Conservation (phyloP, 2,329 filamentous ascomycete genomes). For the Aspergillus oerlinghausenensis region DNA sequence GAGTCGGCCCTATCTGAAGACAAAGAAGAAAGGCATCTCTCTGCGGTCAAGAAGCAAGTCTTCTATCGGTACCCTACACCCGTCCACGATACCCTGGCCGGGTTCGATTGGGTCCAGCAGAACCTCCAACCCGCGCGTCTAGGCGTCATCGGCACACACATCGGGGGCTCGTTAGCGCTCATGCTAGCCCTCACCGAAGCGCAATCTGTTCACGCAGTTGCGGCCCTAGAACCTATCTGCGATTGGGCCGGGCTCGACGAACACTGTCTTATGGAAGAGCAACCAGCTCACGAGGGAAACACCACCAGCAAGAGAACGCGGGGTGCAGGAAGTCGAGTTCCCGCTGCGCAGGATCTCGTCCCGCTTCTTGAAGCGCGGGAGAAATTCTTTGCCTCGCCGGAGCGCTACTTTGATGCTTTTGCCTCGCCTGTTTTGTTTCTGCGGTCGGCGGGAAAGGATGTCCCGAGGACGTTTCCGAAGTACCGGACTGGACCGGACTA, state of each 20-base stretch:
- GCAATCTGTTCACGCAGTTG: constrained; percentile 28
- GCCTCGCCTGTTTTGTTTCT: constrained; percentile 42
- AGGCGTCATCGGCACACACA: constrained; percentile 30
- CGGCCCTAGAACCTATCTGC: constrained; percentile 32
- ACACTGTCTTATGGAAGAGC: constrained; percentile 22
- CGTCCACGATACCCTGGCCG: constrained; percentile 36
- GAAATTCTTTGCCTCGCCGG: constrained; percentile 32
- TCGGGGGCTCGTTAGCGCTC: constrained; percentile 39
- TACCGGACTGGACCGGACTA: constrained; percentile 32
- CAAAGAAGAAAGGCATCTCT: neutral
- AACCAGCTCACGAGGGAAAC: neutral
- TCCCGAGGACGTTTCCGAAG: constrained; percentile 29
- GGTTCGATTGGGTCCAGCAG: constrained; percentile 36
- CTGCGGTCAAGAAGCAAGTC: neutral
- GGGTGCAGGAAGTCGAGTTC: constrained; percentile 12
- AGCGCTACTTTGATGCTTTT: constrained; percentile 41
- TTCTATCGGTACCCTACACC: constrained; percentile 32
- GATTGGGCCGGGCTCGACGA: constrained; percentile 41
- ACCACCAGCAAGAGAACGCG: constrained; percentile 5
- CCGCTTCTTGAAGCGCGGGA: constrained; percentile 33
- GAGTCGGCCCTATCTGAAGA: neutral
- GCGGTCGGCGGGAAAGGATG: constrained; percentile 38
- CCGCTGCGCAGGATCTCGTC: constrained; percentile 28
- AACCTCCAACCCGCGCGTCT: constrained; percentile 28
- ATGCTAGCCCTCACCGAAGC: constrained; percentile 42